phyloP scores from a whole-genome alignment of 805 yeast species.

The Kluyveromyces wickerhamii region DNA sequence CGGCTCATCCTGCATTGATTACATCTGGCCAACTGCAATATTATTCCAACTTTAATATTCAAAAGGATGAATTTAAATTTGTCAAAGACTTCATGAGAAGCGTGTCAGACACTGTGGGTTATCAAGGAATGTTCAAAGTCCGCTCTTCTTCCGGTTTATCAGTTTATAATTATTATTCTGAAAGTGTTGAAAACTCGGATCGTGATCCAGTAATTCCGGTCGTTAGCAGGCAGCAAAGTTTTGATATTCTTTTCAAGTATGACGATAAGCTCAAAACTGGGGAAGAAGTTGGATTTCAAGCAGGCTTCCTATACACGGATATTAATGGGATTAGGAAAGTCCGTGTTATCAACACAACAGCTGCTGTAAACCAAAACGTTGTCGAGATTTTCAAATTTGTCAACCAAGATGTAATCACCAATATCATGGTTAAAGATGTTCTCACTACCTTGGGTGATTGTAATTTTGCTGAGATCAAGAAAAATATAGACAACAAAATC shows the following conservation, averaged over 20 bases:
- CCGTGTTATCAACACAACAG: constrained; percentile 76
- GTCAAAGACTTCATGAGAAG: constrained; percentile 51
- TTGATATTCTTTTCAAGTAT: constrained; percentile 65
- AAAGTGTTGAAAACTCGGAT: constrained; percentile 35
- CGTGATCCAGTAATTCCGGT: constrained; percentile 67
- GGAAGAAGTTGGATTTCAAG: constrained; percentile 82
- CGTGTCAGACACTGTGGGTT: constrained; percentile 49
- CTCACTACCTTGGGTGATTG: constrained; percentile 33
- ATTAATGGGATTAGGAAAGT: constrained; percentile 69
- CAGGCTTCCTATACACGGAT: constrained; percentile 81
- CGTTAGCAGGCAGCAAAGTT: constrained; percentile 51
- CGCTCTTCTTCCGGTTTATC: constrained; percentile 86
- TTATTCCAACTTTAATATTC: constrained; percentile 60
- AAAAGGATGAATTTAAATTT: constrained; percentile 61
- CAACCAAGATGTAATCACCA: constrained; percentile 61
- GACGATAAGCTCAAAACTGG: constrained; percentile 62
- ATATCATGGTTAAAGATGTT: constrained; percentile 46
- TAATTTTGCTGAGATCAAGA: constrained; percentile 42
- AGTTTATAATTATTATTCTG: constrained; percentile 67
- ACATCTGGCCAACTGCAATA: constrained; percentile 66
- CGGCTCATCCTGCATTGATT: constrained; percentile 52
- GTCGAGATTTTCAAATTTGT: constrained; percentile 70
- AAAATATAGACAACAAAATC: constrained; percentile 44
- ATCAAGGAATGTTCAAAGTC: constrained; percentile 74
- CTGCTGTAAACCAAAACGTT: constrained; percentile 69